Base-by-base conservation (phyloP, 495 filamentous ascomycete species). In the Aspergillus bridgeri region DNA sequence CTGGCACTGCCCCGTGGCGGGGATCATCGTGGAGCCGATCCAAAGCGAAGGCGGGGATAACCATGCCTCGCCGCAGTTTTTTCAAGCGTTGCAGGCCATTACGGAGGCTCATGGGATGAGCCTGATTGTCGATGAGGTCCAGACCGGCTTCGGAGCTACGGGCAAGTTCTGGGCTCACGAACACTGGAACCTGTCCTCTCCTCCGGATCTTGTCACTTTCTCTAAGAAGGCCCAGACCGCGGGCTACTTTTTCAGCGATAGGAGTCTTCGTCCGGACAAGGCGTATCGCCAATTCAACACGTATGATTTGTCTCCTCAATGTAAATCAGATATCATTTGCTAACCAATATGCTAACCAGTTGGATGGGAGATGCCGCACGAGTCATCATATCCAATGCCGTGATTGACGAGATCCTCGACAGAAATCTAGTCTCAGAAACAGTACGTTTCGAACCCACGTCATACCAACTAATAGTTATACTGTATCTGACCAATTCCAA, bases 91-190 rank as follows among this genome's bases (percentile, higher is more conserved):
- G 20, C 86, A 90, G 42, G 83, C 77, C 0, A 64, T 93, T 19
- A 92, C 90, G 5, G 81, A 81, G 66, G 84, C 83, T 69, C 83
- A 90, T 73, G 77, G 82, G 57, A 76, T 92, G 23, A 80, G 92
- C 15, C 75, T 95, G 48, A 95, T 94, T 64, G 89, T 95, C 51
- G 90, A 95, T 75, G 90, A 95, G 66, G 90, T 95, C 17, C 90
- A 95, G 73, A 95, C 90, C 5, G 90, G 90, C 62, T 86, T 95
- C 21, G 90, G 90, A 5, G 24, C 6, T 3, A 51, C 48, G 44
- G 90, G 90, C 53, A 88, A 84, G 61, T 94, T 94, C 81, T 95
- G 90, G 90, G 90, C 90, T 0, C 90, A 95, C 73, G 90, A 94
- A 51, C 90, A 94, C 78, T 94, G 90, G 90, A 67, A 83, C 61